phyloP scores from a whole-genome alignment of 805 yeast species.

The Candida piceae region DNA sequence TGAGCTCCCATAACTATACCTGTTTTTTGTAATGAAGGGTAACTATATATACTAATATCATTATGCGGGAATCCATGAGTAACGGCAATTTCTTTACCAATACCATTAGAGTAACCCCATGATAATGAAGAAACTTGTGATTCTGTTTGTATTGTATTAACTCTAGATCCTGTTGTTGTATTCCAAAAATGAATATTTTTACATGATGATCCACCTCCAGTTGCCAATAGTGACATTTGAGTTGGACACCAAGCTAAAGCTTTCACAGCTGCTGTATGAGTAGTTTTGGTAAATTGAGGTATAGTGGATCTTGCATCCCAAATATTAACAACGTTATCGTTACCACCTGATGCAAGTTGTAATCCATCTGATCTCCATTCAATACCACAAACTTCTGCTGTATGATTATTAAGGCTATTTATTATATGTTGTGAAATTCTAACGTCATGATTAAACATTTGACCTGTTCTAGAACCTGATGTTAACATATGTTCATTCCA shows the following conservation, averaged over 20 bases:
- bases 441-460: constrained; percentile 84
- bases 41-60: constrained; percentile 75
- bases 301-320: constrained; percentile 78
- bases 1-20: constrained; percentile 87
- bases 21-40: constrained; percentile 79
- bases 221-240: constrained; percentile 75
- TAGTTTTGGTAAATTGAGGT: constrained; percentile 71
- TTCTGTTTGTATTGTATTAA: constrained; percentile 84
- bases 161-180: constrained; percentile 80
- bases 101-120: constrained; percentile 78
- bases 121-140: constrained; percentile 90
- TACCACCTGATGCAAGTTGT: constrained; percentile 89
- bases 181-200: constrained; percentile 93
- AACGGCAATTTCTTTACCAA: constrained; percentile 81
- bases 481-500: constrained; percentile 83
- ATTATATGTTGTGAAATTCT: constrained; percentile 75
- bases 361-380: constrained; percentile 80
- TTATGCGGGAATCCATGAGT: constrained; percentile 93
- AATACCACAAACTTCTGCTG: constrained; percentile 90
- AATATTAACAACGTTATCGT: constrained; percentile 85
- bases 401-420: constrained; percentile 55
- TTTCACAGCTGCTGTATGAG: constrained; percentile 92
- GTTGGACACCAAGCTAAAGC: constrained; percentile 95
- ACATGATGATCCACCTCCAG: constrained; percentile 95
- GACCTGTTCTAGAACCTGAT: constrained; percentile 84